Evolutionary conservation across 2,329 filamentous ascomycete genomes (phyloP), one percentile per base, ranked within the genome.

Genomic region (Penicillium griseofulvum): DNA sequence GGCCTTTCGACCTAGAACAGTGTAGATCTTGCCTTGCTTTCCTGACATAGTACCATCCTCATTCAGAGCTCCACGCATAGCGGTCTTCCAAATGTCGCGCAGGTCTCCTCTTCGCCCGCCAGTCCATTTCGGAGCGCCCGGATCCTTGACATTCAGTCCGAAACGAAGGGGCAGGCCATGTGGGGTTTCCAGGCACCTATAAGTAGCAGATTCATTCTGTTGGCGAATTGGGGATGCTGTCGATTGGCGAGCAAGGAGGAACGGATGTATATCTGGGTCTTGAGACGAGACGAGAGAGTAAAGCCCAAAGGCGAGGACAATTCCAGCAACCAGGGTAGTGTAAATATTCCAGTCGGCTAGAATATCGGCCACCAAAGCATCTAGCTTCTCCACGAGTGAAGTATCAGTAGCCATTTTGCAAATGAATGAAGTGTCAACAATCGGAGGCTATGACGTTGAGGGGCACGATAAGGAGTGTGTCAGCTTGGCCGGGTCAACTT

Each of bases 221-320:
- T 93, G 86, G 65, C 94, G 84, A 50, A 97, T 88, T 12, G 87
- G 84, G 9, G 90, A 89, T 48, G 88, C 82, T 60, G 87, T 81
- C 3, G 91, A 85, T 79, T 97, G 94, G 51, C 93, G 85, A 52
- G 90, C 89, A 28, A 99, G 86, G 45, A 97, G 83, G 74, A 96
- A 87, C 33, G 94, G 93, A 74, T 97, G 94, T 5, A 89, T 88
- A 77, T 99, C 94, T 6, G 94, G 89, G 50, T 97, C 93, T 57
- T 85, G 83, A 48, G 84, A 82, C 58, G 85, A 85, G 66, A 89
- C 78, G 61, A 95, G 76, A 42, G 87, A 83, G 74, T 90, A 91
- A 54, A 86, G 81, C 54, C 93, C 74, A 66, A 91, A 82, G 52
- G 81, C 78, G 57, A 87, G 77, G 41, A 97, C 79, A 57, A 83